Conservation (phyloP, 2,329 filamentous ascomycete genomes). For the Byssochlamys sp. region DNA sequence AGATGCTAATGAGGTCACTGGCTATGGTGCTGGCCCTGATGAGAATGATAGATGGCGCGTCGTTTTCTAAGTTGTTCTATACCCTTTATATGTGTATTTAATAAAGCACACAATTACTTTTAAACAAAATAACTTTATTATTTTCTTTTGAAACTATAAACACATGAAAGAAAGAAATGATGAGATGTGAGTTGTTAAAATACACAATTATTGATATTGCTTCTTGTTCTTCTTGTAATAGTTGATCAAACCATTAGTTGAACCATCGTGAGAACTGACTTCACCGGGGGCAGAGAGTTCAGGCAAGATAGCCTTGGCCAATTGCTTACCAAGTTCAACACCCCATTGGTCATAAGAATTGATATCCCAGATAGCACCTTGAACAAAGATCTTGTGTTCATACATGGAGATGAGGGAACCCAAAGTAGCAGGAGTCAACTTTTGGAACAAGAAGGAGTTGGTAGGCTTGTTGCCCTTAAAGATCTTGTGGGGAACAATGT, state of each 20-base stretch:
- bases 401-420: slow-evolving; percentile 97
- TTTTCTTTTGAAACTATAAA: too few species aligned
- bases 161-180: too few species aligned
- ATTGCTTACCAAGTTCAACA: slow-evolving; percentile 90
- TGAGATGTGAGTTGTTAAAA: too few species aligned
- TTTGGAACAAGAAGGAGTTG: slow-evolving; percentile 82
- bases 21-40: too few species aligned
- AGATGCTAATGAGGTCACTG: too few species aligned
- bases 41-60: too few species aligned
- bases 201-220: too few species aligned
- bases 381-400: slow-evolving; percentile 94
- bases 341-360: slow-evolving; percentile 99
- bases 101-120: too few species aligned
- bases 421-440: slow-evolving; percentile 87
- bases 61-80: too few species aligned
- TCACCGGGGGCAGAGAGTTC: slow-evolving; percentile 72
- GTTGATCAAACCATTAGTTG: slow-evolving; percentile 78
- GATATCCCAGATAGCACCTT: slow-evolving; percentile 98
- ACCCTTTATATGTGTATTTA: too few species aligned
- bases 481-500: slow-evolving; percentile 86
- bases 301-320: slow-evolving; percentile 80
- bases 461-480: slow-evolving; percentile 97
- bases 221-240: slow-evolving; percentile 90
- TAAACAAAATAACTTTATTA: too few species aligned
- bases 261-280: slow-evolving; percentile 67